Conservation (phyloP, 805 yeast species). For the Ogataea paradorogensis region DNA sequence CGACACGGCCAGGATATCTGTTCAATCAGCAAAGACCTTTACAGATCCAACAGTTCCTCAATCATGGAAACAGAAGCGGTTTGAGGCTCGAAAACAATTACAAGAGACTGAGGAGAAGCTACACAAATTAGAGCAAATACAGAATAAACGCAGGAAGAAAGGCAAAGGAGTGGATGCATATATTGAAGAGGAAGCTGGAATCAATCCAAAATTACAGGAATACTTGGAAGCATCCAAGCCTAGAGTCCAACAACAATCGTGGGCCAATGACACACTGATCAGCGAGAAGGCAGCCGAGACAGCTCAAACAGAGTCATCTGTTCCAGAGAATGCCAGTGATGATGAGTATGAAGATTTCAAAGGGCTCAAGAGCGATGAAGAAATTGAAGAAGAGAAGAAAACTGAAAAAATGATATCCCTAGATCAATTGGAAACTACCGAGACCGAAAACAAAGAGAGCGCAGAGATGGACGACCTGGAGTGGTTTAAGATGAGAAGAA, state of each 20-base stretch:
- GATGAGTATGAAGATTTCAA: constrained; percentile 54
- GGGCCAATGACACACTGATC: constrained; percentile 64
- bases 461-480: constrained; percentile 65
- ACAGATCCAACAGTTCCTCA: constrained; percentile 79
- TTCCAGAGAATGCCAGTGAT: constrained; percentile 45
- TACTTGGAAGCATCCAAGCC: constrained; percentile 84
- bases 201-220: constrained; percentile 70
- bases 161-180: constrained; percentile 21
- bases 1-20: constrained; percentile 78
- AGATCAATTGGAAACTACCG: constrained; percentile 11
- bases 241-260: constrained; percentile 61
- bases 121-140: constrained; percentile 46
- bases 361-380: constrained; percentile 42
- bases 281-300: constrained; percentile 22
- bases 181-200: constrained; percentile 60
- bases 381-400: constrained; percentile 53
- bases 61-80: constrained; percentile 53
- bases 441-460: constrained; percentile 26
- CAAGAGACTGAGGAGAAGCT: constrained; percentile 49
- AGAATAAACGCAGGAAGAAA: constrained; percentile 40
- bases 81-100: constrained; percentile 48
- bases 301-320: not conserved
- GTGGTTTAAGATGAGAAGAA: constrained; percentile 78
- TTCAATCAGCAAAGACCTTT: constrained; percentile 78
- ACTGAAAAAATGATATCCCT: constrained; percentile 47